Evolutionary conservation across 352 stramenopile genomes (phyloP).

Genomic region (Globisporangium carolinianum): DNA sequence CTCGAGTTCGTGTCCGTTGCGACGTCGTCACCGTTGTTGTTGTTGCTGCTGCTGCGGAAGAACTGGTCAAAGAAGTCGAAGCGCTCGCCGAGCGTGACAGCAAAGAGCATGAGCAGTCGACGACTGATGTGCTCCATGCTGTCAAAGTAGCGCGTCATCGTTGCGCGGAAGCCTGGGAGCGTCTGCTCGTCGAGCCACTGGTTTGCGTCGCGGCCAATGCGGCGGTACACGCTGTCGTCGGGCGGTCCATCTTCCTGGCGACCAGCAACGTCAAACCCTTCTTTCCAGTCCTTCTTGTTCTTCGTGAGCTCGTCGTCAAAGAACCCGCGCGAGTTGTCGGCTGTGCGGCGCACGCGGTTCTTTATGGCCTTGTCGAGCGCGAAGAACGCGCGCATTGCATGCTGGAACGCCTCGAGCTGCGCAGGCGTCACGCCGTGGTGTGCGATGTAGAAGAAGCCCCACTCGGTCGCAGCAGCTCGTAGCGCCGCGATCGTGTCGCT

Average conservation of each 20-base stretch:
- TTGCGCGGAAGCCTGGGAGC: conserved; percentile 49
- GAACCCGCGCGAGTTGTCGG: conserved; percentile 85
- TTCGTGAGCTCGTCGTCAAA: conserved; percentile 95
- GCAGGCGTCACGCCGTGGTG: conserved; percentile 64
- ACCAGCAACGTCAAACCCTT: conserved; percentile 70
- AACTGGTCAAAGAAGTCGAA: conserved; percentile 56
- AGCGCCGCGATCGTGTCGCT: conserved; percentile 32
- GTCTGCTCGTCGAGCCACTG: conserved; percentile 50
- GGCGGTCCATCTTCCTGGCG: conserved; percentile 31
- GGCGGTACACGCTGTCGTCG: conserved; percentile 35
- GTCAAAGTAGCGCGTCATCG: conserved; percentile 36
- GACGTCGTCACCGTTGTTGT: conserved; percentile 3
- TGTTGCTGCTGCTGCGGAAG: conserved; percentile 21
- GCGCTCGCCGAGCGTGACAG: conserved; percentile 46
- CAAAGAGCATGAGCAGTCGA: conserved; percentile 50
- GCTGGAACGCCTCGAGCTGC: conserved; percentile 63
- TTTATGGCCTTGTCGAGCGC: conserved; percentile 52
- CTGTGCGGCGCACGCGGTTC: conserved; percentile 49
- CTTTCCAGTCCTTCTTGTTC: conserved; percentile 90
- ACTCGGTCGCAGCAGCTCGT: conserved; percentile 58
- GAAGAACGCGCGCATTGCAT: conserved; percentile 81
- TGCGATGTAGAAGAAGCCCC: conserved; percentile 91
- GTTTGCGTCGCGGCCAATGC: conserved; percentile 82
- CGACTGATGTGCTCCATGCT: conserved; percentile 48
- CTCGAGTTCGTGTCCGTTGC: conserved; percentile 58